Percentiles rank a stretch among this genome's conserved stretches.
These are phyloP conservation scores for Pythium coloratum DNA, from an alignment of 352 stramenopile genomes.

Conservation along the genomic window DNA sequence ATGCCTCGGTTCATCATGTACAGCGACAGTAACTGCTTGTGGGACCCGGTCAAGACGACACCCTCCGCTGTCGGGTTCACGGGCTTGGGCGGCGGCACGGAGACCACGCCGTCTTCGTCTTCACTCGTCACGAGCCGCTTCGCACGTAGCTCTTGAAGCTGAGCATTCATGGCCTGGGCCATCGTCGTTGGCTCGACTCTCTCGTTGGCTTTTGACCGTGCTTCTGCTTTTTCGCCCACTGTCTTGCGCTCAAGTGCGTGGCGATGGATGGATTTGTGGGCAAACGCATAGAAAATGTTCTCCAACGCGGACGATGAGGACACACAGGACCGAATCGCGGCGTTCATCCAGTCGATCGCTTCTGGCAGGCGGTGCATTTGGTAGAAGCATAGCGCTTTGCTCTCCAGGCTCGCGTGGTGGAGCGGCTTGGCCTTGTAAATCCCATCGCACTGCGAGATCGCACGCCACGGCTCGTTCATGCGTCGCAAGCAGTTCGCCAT, in stretches of 20 bases:
- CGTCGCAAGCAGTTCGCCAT: constrained; percentile 67
- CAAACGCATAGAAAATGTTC: constrained; percentile 72
- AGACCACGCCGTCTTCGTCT: constrained; percentile 4
- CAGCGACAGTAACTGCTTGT: constrained; percentile 64
- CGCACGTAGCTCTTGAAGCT: constrained; percentile 24
- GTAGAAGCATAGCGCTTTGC: constrained; percentile 61
- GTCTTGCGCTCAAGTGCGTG: constrained; percentile 63
- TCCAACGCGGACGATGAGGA: constrained; percentile 52
- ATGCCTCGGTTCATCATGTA: constrained; percentile 77
- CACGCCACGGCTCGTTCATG: constrained; percentile 36
- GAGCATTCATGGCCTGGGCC: constrained; percentile 23
- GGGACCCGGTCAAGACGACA: constrained; percentile 40
- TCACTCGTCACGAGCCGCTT: constrained; percentile 7
- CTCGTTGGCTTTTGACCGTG: background rate
- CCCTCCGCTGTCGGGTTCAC: constrained; percentile 5
- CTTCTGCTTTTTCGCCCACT: constrained; percentile 16
- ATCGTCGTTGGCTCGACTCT: constrained; percentile 16
- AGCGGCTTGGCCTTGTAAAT: constrained; percentile 43
- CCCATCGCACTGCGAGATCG: constrained; percentile 54
- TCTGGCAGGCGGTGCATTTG: constrained; percentile 42
- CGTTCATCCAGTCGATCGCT: constrained; percentile 59
- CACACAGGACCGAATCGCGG: constrained; percentile 55
- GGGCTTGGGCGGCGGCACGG: background rate
- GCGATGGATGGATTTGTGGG: constrained; percentile 44
- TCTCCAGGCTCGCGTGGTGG: constrained; percentile 55